Evolutionary conservation across 805 yeast genomes (phyloP).

Genomic region (Wickerhamiella qilinensis): DNA sequence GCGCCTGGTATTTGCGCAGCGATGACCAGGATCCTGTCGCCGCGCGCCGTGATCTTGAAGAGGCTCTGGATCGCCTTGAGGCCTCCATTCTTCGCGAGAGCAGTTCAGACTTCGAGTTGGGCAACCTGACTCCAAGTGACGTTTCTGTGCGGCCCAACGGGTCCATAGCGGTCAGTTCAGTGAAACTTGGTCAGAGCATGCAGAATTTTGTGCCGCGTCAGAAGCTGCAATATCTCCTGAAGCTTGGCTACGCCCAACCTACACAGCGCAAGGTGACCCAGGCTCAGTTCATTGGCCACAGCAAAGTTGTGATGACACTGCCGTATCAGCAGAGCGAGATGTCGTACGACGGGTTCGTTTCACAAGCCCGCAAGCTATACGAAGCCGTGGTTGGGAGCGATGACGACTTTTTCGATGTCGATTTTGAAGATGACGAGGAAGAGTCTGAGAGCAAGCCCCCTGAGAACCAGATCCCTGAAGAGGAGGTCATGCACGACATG

Average conservation of each 20-base stretch:
- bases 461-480: slow-evolving; percentile 21
- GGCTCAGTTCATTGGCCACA: slow-evolving; percentile 11
- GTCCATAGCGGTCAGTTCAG: slow-evolving; percentile 56
- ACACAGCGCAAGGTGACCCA: slow-evolving; percentile 11
- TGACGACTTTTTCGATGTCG: slow-evolving; percentile 92
- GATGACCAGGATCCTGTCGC: slow-evolving; percentile 44
- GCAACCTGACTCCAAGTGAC: slow-evolving; percentile 41
- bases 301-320: slow-evolving; percentile 22
- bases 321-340: slow-evolving; percentile 72
- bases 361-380: slow-evolving; percentile 64
- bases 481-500: slow-evolving; percentile 18
- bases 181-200: slow-evolving; percentile 71
- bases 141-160: slow-evolving; percentile 40
- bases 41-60: slow-evolving; percentile 56
- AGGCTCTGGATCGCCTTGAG: slow-evolving; percentile 70
- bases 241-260: slow-evolving; percentile 44
- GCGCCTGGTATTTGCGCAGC: slow-evolving; percentile 81
- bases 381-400: slow-evolving; percentile 75
- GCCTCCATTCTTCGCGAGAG: slow-evolving; percentile 67
- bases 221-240: slow-evolving; percentile 43
- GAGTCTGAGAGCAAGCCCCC: slow-evolving; percentile 23
- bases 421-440: slow-evolving; percentile 88
- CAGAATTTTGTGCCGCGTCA: slow-evolving; percentile 73
- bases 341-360: slow-evolving; percentile 78
- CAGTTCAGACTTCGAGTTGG: slow-evolving; percentile 37